phyloP scores from a whole-genome alignment of 306 rosid species.

The Quercus dentata region DNA sequence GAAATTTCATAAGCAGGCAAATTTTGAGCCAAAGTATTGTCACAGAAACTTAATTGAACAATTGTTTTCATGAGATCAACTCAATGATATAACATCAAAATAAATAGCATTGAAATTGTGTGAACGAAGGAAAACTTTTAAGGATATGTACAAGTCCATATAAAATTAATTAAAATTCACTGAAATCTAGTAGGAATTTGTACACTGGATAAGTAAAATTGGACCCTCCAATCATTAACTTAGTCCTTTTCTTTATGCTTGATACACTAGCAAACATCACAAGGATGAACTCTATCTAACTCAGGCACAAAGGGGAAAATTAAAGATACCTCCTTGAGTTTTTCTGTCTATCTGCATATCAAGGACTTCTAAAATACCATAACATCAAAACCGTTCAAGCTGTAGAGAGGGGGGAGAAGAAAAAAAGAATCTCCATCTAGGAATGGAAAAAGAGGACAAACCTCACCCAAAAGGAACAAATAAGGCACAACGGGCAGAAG shows the following conservation, averaged over 20 bases:
- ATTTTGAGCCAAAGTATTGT: no score
- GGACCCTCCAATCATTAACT: no score
- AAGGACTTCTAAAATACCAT: slow-evolving; percentile 14
- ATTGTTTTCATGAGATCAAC: background rate
- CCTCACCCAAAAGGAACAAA: background rate
- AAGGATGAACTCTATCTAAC: background rate
- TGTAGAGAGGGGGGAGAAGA: background rate
- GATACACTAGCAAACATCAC: background rate
- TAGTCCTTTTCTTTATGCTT: background rate
- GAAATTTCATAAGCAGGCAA: no score
- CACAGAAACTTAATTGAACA: no score
- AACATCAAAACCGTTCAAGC: slow-evolving; percentile 4
- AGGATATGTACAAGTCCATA: background rate
- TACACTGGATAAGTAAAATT: background rate
- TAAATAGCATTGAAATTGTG: background rate
- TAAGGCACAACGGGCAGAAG: background rate
- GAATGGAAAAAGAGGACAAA: background rate
- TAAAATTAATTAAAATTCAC: background rate
- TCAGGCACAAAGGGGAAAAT: background rate
- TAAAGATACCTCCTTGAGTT: background rate
- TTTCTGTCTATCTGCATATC: slow-evolving; percentile 4
- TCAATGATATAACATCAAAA: background rate
- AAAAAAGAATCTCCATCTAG: slow-evolving; percentile 2
- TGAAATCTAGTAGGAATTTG: background rate
- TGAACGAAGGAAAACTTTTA: background rate